These are phyloP conservation scores for Saccharomycopsis sp. DNA, from an alignment of 805 yeast genomes.

Conservation along the genomic window DNA sequence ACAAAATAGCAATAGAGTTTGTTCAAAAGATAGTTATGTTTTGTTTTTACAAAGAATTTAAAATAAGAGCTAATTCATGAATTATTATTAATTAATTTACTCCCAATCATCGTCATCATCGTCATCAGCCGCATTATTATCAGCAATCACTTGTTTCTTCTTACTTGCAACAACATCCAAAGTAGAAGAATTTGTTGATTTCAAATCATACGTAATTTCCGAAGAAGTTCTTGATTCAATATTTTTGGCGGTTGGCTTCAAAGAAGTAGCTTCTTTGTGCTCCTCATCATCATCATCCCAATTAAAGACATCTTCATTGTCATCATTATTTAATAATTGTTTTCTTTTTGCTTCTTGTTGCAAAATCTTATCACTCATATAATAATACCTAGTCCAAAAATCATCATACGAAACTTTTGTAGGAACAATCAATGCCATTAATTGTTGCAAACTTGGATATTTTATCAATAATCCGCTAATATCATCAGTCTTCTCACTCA, in stretches of 20 bases:
- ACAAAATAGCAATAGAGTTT: slow-evolving; percentile 44
- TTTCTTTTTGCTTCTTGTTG: slow-evolving; percentile 62
- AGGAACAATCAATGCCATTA: slow-evolving; percentile 66
- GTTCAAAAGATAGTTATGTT: slow-evolving; percentile 75
- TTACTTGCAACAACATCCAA: slow-evolving; percentile 28
- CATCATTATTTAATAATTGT: slow-evolving; percentile 49
- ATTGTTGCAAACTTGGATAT: slow-evolving; percentile 43
- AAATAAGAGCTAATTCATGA: neutral
- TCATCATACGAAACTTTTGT: slow-evolving; percentile 45
- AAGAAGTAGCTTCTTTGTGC: slow-evolving; percentile 23
- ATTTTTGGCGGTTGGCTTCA: slow-evolving; percentile 15
- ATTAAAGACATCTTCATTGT: slow-evolving; percentile 31
- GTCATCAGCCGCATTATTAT: slow-evolving; percentile 24
- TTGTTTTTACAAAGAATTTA: slow-evolving; percentile 55
- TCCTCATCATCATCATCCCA: slow-evolving; percentile 35
- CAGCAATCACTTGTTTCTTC: slow-evolving; percentile 9
- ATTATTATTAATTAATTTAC: neutral
- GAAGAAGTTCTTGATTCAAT: slow-evolving; percentile 30
- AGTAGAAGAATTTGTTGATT: slow-evolving; percentile 32
- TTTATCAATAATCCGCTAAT: slow-evolving; percentile 41
- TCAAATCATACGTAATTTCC: slow-evolving; percentile 35
- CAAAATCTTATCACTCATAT: slow-evolving; percentile 43
- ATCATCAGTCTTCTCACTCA: slow-evolving; percentile 41
- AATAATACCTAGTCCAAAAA: slow-evolving; percentile 75
- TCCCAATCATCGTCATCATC: slow-evolving; percentile 19